Percentiles rank a stretch among this genome's conserved stretches.
Evolutionary conservation across 1,284 basidiomycete genomes (phyloP).

Genomic region (Peniophora sp.): DNA sequence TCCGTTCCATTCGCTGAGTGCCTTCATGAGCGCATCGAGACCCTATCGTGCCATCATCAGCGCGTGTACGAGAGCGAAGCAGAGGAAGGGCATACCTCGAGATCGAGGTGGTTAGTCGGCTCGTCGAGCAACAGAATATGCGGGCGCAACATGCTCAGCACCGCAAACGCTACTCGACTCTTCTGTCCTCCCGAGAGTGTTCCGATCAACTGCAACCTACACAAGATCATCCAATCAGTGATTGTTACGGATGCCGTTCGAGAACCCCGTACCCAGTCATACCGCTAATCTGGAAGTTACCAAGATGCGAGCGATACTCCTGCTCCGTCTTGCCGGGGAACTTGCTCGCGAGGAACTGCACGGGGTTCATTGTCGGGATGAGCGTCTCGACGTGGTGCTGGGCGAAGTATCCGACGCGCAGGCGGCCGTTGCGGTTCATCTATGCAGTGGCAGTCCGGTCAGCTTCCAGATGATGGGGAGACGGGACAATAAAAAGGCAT

Average conservation of each 20-base stretch:
- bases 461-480: too few relatives aligned
- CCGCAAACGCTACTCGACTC: constrained; percentile 91
- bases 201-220: constrained; percentile 68
- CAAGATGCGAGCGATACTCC: constrained; percentile 91
- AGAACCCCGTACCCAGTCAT: constrained; percentile 67
- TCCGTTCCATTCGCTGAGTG: constrained; percentile 89
- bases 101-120: constrained; percentile 98
- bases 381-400: constrained; percentile 98
- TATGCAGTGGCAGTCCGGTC: background rate
- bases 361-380: constrained; percentile 77
- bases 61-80: background rate
- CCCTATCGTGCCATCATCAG: constrained; percentile 39
- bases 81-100: constrained; percentile 46
- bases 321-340: constrained; percentile 96
- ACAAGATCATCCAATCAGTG: background rate
- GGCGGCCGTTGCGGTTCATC: background rate
- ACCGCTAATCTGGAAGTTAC: constrained; percentile 98
- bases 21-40: constrained; percentile 91
- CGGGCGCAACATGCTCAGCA: constrained; percentile 82
- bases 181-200: constrained; percentile 97
- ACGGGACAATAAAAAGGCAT: constrained; percentile 31
- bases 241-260: background rate
- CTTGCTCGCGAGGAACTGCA: constrained; percentile 85
- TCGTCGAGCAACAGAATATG: constrained; percentile 89
- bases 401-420: constrained; percentile 79